Conservation (phyloP, 2,329 filamentous ascomycete genomes). For the Neonectria magnoliae region DNA sequence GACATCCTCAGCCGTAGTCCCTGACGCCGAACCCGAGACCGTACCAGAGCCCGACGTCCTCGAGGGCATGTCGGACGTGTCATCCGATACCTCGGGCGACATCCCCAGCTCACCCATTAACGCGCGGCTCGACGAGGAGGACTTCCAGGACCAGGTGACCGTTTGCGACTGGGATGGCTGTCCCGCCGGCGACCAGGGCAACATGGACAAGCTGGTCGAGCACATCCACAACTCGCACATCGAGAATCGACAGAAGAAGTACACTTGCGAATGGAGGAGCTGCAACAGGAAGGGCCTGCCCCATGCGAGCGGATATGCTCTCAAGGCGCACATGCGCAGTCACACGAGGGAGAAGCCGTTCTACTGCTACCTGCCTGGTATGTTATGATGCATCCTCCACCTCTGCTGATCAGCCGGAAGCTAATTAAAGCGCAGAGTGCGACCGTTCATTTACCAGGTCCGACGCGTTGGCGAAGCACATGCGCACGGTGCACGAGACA, state of each 20-base stretch:
- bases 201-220: slow-evolving; percentile 84
- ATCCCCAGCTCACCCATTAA: slow-evolving; percentile 77
- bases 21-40: slow-evolving; percentile 56
- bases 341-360: slow-evolving; percentile 99
- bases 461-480: slow-evolving; percentile 96
- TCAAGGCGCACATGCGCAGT: slow-evolving; percentile 97
- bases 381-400: slow-evolving; percentile 33
- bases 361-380: slow-evolving; percentile 94
- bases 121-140: slow-evolving; percentile 76
- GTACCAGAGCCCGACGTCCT: slow-evolving; percentile 62
- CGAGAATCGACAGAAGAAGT: slow-evolving; percentile 91
- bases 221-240: slow-evolving; percentile 95
- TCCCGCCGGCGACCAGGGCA: slow-evolving; percentile 73
- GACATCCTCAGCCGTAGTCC: slow-evolving; percentile 56
- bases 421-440: slow-evolving; percentile 73
- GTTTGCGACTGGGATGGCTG: slow-evolving; percentile 83
- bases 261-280: slow-evolving; percentile 97
- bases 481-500: slow-evolving; percentile 98
- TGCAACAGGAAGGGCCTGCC: slow-evolving; percentile 88
- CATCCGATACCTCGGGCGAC: slow-evolving; percentile 89
- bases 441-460: slow-evolving; percentile 96
- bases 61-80: slow-evolving; percentile 76
- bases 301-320: slow-evolving; percentile 93
- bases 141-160: slow-evolving; percentile 81
- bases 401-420: too few species aligned